Evolutionary conservation across 2,329 filamentous ascomycete genomes (phyloP).

Genomic region (Gyromitra esculenta): DNA sequence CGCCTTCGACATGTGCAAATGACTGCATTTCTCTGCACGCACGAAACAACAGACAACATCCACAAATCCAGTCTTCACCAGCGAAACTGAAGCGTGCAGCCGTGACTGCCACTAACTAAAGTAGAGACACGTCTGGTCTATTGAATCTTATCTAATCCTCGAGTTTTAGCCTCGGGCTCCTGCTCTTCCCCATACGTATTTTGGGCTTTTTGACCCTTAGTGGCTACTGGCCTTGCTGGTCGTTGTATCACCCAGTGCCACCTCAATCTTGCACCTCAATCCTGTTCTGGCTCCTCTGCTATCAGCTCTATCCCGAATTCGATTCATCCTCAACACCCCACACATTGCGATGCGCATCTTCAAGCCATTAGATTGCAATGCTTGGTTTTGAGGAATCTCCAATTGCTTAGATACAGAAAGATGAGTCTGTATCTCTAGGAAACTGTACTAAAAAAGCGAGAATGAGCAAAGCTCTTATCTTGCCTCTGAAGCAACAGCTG

Average conservation of each 20-base stretch:
- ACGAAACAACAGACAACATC: slow-evolving; percentile 27
- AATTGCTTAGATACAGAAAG: slow-evolving; percentile 5
- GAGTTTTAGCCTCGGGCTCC: neutral
- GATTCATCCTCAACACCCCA: neutral
- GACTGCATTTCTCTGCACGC: slow-evolving; percentile 40
- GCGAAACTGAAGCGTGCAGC: slow-evolving; percentile 3
- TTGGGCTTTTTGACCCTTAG: slow-evolving; percentile 12
- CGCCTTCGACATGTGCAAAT: slow-evolving; percentile 42
- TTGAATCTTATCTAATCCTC: slow-evolving; percentile 21
- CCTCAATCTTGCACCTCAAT: slow-evolving; percentile 7
- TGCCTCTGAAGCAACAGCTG: slow-evolving; percentile 23
- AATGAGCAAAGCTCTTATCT: slow-evolving; percentile 2
- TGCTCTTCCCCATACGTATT: neutral
- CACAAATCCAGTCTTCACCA: neutral
- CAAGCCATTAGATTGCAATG: slow-evolving; percentile 13
- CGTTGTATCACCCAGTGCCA: neutral
- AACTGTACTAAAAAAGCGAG: neutral
- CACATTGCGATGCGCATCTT: slow-evolving; percentile 28
- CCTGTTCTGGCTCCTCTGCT: slow-evolving; percentile 1
- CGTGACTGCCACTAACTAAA: slow-evolving; percentile 34
- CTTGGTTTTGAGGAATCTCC: neutral
- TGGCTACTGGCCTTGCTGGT: neutral
- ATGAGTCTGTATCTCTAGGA: slow-evolving; percentile 2
- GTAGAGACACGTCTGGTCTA: neutral
- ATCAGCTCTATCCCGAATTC: slow-evolving; percentile 7